phyloP scores from a whole-genome alignment of 2,329 filamentous ascomycete species.

The Aureobasidium sp. region DNA sequence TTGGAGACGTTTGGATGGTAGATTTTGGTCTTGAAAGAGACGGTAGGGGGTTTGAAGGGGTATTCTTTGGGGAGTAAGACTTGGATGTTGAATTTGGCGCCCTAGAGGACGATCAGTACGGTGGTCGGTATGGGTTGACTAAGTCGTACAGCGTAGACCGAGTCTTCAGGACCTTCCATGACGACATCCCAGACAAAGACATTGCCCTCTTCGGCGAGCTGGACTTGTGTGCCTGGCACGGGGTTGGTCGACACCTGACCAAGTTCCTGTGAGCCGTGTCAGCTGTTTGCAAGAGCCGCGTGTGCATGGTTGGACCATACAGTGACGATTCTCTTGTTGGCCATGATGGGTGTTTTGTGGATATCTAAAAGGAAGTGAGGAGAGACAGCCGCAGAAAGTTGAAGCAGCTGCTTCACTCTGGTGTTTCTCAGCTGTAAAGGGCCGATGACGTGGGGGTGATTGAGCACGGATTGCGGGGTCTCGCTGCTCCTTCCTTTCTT shows the following conservation, averaged over 20 bases:
- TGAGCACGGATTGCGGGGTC: background rate
- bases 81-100: constrained; percentile 66
- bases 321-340: constrained; percentile 43
- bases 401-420: background rate
- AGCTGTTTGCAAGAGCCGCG: background rate
- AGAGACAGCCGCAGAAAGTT: background rate
- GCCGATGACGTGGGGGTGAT: constrained; percentile 3
- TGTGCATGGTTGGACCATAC: constrained; percentile 23
- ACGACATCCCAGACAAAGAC: constrained; percentile 61
- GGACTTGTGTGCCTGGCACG: constrained; percentile 50
- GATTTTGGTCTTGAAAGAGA: constrained; percentile 80
- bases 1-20: constrained; percentile 95
- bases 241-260: constrained; percentile 51
- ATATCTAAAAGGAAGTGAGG: background rate
- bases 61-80: constrained; percentile 72
- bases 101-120: constrained; percentile 35
- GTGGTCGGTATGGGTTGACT: background rate
- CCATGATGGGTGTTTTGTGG: constrained; percentile 19
- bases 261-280: constrained; percentile 47
- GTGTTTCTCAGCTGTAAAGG: background rate
- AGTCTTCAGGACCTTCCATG: constrained; percentile 59
- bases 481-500: background rate
- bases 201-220: constrained; percentile 55
- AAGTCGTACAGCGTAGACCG: constrained; percentile 53
- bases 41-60: constrained; percentile 78